Conservation (phyloP, 2,329 filamentous ascomycete genomes). For the Trichoderma sp. region DNA sequence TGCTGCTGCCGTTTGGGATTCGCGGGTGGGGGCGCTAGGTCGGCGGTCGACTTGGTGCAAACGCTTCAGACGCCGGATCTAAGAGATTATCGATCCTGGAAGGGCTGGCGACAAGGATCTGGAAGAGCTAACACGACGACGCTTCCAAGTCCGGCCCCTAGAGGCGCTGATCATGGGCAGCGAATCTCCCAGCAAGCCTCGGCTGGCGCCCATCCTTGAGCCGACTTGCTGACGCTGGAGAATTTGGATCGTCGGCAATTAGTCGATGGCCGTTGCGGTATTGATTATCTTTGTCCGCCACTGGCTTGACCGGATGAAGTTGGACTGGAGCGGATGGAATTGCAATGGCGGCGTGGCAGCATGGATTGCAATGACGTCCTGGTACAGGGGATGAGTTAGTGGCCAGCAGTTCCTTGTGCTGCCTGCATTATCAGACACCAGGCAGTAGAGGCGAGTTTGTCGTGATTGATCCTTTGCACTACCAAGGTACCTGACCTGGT, state of each 20-base stretch:
- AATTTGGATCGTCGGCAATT: slow-evolving; percentile 10
- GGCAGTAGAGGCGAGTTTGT: not conserved
- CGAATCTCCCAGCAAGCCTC: not conserved
- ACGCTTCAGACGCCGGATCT: slow-evolving; percentile 4
- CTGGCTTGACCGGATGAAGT: not conserved
- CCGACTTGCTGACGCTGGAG: slow-evolving; percentile 2
- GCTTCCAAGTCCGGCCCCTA: not conserved
- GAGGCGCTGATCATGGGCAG: slow-evolving; percentile 1
- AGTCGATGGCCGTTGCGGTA: slow-evolving; percentile 5
- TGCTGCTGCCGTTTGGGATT: not conserved
- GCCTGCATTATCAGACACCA: not conserved
- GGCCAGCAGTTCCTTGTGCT: not conserved
- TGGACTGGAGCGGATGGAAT: not conserved
- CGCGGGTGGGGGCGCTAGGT: not conserved
- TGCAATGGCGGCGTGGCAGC: not conserved
- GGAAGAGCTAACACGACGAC: not conserved
- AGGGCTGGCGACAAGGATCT: not conserved
- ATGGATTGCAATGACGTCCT: not conserved
- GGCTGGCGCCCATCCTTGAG: not conserved
- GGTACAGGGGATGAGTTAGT: not conserved
- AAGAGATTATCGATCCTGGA: slow-evolving; percentile 11
- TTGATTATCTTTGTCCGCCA: not conserved
- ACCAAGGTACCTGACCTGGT: no score
- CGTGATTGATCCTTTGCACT: not conserved
- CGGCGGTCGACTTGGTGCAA: not conserved